phyloP scores from a whole-genome alignment of 1,284 basidiomycete species.

The Tetrapyrgos nigripes region DNA sequence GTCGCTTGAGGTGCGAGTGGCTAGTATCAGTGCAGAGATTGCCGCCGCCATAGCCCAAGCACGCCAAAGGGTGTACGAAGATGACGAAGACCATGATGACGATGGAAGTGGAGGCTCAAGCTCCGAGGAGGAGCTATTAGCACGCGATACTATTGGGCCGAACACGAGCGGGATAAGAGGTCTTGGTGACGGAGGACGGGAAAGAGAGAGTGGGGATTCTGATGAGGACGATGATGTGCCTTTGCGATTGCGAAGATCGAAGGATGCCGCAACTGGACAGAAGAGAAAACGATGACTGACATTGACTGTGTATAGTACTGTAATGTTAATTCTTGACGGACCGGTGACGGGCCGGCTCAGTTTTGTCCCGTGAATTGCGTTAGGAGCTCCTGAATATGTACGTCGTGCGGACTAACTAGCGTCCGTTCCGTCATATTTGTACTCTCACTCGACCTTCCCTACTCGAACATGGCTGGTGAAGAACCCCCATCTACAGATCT shows the following conservation, averaged over 20 bases:
- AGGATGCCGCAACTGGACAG: conserved; percentile 48
- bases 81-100: conserved; percentile 58
- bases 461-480: conserved; percentile 56
- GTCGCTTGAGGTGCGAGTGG: conserved; percentile 64
- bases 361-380: conserved; percentile 1
- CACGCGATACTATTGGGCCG: conserved; percentile 54
- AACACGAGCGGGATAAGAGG: conserved; percentile 67
- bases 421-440: conserved; percentile 10
- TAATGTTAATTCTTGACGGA: not conserved
- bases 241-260: conserved; percentile 62
- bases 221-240: conserved; percentile 69
- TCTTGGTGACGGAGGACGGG: conserved; percentile 34
- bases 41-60: conserved; percentile 76
- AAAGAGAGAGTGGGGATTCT: conserved; percentile 39
- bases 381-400: not conserved
- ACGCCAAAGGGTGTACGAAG: conserved; percentile 55
- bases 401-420: conserved; percentile 3
- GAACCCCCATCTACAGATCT: conserved; percentile 84
- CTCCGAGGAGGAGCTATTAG: conserved; percentile 54
- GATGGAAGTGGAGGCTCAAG: conserved; percentile 46
- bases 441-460: not conserved
- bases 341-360: not conserved
- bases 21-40: conserved; percentile 75
- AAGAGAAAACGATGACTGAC: conserved; percentile 64
- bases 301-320: not conserved